Conservation (phyloP, 192 early-diverging fungal species). For the Glomus cerebriforme region DNA sequence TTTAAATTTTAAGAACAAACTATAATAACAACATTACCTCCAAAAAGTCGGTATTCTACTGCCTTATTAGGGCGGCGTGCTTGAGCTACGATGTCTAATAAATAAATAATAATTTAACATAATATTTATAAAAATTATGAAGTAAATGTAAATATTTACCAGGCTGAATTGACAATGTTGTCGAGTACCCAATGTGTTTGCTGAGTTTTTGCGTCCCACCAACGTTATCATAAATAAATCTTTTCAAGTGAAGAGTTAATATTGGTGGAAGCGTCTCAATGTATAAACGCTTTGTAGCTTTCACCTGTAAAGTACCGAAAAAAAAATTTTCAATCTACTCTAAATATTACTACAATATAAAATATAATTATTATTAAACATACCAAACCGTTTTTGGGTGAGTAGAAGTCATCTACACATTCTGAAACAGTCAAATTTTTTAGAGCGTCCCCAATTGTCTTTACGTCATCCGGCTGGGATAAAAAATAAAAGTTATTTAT, state of each 20-base stretch:
- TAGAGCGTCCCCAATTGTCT: constrained; percentile 85
- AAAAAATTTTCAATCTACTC: no score
- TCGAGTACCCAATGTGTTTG: constrained; percentile 79
- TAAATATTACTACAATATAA: not conserved
- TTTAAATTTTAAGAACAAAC: constrained; percentile 23
- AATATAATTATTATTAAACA: constrained; percentile 24
- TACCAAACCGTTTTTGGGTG: constrained; percentile 45
- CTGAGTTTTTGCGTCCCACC: constrained; percentile 82
- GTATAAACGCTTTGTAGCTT: constrained; percentile 81
- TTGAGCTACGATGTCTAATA: constrained; percentile 53
- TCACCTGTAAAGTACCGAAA: constrained; percentile 35
- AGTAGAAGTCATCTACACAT: constrained; percentile 77
- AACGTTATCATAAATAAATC: constrained; percentile 81
- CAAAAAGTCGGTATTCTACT: constrained; percentile 73
- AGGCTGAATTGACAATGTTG: constrained; percentile 62
- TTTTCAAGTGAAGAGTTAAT: constrained; percentile 91
- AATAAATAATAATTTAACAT: constrained; percentile 24
- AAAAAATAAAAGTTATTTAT: constrained; percentile 17
- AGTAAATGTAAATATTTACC: constrained; percentile 40
- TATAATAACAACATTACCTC: constrained; percentile 45
- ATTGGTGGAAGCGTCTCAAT: constrained; percentile 87
- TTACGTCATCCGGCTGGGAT: constrained; percentile 58
- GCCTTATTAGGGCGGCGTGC: constrained; percentile 43
- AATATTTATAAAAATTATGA: not conserved
- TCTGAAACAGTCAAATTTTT: constrained; percentile 76